phyloP scores from a whole-genome alignment of 768 basidiomycete species.

The Leucocoprinus birnbaumii region DNA sequence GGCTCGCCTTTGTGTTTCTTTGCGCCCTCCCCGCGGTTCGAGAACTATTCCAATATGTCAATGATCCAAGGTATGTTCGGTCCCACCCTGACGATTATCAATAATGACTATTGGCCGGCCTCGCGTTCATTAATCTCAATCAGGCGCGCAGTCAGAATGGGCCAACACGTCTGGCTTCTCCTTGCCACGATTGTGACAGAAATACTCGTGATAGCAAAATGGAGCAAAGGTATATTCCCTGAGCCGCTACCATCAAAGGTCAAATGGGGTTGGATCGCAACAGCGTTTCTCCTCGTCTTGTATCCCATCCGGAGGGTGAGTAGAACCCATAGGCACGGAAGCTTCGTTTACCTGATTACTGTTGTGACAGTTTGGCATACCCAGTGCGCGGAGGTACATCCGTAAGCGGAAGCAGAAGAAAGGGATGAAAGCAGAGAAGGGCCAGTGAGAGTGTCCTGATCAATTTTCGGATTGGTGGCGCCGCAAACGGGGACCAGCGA shows the following conservation, averaged over 20 bases:
- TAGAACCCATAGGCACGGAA: slow-evolving; percentile 10
- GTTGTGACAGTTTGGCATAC: slow-evolving; percentile 58
- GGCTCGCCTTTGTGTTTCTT: slow-evolving; percentile 74
- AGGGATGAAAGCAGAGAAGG: slow-evolving; percentile 32
- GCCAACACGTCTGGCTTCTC: slow-evolving; percentile 84
- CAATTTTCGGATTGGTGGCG: not conserved
- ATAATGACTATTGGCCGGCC: not conserved
- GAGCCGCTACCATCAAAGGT: slow-evolving; percentile 62
- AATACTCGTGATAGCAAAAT: slow-evolving; percentile 76
- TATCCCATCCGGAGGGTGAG: slow-evolving; percentile 71
- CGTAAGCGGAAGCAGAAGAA: slow-evolving; percentile 34
- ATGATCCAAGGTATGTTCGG: slow-evolving; percentile 69
- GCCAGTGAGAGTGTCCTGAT: slow-evolving; percentile 19
- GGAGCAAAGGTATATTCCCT: slow-evolving; percentile 70
- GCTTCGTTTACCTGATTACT: not conserved
- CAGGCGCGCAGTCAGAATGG: slow-evolving; percentile 85
- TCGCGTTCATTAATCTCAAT: not conserved
- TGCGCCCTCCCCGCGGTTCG: slow-evolving; percentile 86
- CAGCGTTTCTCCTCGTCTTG: slow-evolving; percentile 52
- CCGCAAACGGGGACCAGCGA: too few species aligned
- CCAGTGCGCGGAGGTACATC: slow-evolving; percentile 52
- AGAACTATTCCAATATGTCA: slow-evolving; percentile 82
- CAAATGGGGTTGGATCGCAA: slow-evolving; percentile 65
- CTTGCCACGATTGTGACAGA: slow-evolving; percentile 86
- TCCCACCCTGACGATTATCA: slow-evolving; percentile 7